phyloP scores from a whole-genome alignment of 306 rosid species.

The Cicer yamashitae region DNA sequence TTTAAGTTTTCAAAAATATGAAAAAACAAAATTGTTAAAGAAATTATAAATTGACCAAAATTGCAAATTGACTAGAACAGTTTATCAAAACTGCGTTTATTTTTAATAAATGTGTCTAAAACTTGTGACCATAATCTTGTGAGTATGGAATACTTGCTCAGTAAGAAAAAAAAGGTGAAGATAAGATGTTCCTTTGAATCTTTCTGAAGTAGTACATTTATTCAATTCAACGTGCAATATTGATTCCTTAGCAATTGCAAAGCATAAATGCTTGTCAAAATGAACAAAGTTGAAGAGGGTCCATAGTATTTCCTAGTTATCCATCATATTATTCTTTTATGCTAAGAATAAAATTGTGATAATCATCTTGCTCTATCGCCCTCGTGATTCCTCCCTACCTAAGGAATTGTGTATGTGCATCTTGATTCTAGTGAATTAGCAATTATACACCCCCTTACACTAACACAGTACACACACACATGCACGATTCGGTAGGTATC shows the following conservation, averaged over 20 bases:
- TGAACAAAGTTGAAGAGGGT: background rate
- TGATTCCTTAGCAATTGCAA: conserved; percentile 31
- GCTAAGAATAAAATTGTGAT: conserved; percentile 22
- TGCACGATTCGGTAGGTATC: conserved; percentile 31
- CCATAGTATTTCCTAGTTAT: background rate
- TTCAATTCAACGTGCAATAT: background rate
- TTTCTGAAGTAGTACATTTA: background rate
- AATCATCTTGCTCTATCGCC: background rate
- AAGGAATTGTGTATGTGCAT: conserved; percentile 24
- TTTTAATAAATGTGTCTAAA: no score
- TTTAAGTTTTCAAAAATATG: no score
- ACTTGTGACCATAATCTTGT: no score
- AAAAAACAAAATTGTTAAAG: no score
- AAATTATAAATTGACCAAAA: no score
- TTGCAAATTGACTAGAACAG: no score
- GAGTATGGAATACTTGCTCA: no score
- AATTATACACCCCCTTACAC: background rate
- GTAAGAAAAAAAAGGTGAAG: background rate
- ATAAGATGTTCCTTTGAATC: conserved; percentile 2
- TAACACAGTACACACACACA: background rate
- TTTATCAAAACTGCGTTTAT: no score
- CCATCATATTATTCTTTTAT: background rate
- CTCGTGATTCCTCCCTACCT: background rate
- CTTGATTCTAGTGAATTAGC: conserved; percentile 38
- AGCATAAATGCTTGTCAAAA: conserved; percentile 34